Evolutionary conservation across 139 green algal species (phyloP).

Genomic region (Nannochloris sp.): DNA sequence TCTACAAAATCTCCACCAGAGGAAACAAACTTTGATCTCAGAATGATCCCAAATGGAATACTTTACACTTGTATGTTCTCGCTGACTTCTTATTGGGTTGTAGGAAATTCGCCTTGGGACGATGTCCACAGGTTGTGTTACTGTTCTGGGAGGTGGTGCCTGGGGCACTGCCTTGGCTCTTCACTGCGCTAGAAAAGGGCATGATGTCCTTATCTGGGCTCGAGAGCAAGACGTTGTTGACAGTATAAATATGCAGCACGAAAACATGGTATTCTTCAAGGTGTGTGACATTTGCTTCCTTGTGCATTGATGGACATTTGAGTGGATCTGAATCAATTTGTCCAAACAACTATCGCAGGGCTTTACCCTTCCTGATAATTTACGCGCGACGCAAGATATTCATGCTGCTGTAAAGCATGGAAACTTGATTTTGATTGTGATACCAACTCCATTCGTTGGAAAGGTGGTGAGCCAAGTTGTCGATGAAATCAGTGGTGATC

Average conservation of each 20-base stretch:
- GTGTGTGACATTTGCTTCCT: not conserved
- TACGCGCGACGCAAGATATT: slow-evolving; percentile 45
- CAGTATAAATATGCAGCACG: slow-evolving; percentile 47
- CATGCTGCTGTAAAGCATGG: slow-evolving; percentile 22
- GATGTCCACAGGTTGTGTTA: not conserved
- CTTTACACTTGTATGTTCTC: not conserved
- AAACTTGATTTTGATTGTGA: slow-evolving; percentile 70
- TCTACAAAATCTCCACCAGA: no score
- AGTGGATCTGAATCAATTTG: not conserved
- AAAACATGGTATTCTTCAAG: slow-evolving; percentile 59
- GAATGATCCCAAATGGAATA: no score
- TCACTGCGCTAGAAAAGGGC: slow-evolving; percentile 54
- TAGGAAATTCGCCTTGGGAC: not conserved
- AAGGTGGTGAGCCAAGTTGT: slow-evolving; percentile 31
- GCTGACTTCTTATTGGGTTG: not conserved
- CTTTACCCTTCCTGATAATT: slow-evolving; percentile 31
- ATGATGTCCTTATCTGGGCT: slow-evolving; percentile 57
- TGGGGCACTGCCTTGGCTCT: slow-evolving; percentile 69
- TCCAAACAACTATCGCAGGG: slow-evolving; percentile 22
- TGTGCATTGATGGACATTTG: no score
- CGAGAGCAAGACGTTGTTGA: slow-evolving; percentile 51
- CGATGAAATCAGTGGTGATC: slow-evolving; percentile 16
- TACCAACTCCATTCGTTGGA: slow-evolving; percentile 70
- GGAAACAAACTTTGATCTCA: no score
- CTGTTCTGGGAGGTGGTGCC: slow-evolving; percentile 52